A percentile compares a stretch with the other conserved stretches of the same genome.
Conservation (phyloP, 768 basidiomycete species). For the Lactarius pseudohatsudake region DNA sequence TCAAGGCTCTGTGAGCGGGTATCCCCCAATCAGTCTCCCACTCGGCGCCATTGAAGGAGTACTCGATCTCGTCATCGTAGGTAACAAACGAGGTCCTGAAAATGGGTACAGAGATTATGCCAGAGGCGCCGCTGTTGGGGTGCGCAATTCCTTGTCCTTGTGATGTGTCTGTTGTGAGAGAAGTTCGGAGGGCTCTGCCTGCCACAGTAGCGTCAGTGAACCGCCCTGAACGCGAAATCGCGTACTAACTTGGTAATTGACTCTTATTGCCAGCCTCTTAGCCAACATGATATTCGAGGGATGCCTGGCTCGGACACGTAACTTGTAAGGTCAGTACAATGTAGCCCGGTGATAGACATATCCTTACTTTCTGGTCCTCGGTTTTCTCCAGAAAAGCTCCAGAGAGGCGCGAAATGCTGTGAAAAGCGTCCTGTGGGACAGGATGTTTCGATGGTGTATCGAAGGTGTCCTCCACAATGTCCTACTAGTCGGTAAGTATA, state of each 20-base stretch:
- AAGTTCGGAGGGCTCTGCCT: conserved; percentile 18
- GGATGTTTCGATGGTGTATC: conserved; percentile 46
- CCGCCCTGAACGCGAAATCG: not conserved
- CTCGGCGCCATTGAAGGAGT: conserved; percentile 59
- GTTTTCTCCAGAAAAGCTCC: conserved; percentile 61
- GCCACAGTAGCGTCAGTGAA: conserved; percentile 17
- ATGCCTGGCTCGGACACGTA: conserved; percentile 55
- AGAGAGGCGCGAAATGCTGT: conserved; percentile 65
- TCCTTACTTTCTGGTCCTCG: conserved; percentile 47
- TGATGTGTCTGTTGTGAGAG: conserved; percentile 12
- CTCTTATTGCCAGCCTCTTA: conserved; percentile 52
- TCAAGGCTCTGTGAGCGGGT: conserved; percentile 38
- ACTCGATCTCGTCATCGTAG: conserved; percentile 47
- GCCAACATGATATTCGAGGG: conserved; percentile 43
- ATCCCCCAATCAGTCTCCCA: conserved; percentile 57
- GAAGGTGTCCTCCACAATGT: conserved; percentile 37
- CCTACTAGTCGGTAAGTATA: conserved; percentile 28
- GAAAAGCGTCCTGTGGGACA: conserved; percentile 50
- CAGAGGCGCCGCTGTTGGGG: conserved; percentile 13
- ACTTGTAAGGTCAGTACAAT: conserved; percentile 37
- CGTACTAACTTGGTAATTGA: conserved; percentile 43
- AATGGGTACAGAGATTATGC: conserved; percentile 72
- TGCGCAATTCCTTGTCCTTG: conserved; percentile 8
- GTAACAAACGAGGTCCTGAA: conserved; percentile 45
- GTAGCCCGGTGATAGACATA: conserved; percentile 16